Evolutionary conservation across 768 basidiomycete species (phyloP), one percentile per base, ranked within the genome.

Genomic region (Termitomyces eurrhizus): DNA sequence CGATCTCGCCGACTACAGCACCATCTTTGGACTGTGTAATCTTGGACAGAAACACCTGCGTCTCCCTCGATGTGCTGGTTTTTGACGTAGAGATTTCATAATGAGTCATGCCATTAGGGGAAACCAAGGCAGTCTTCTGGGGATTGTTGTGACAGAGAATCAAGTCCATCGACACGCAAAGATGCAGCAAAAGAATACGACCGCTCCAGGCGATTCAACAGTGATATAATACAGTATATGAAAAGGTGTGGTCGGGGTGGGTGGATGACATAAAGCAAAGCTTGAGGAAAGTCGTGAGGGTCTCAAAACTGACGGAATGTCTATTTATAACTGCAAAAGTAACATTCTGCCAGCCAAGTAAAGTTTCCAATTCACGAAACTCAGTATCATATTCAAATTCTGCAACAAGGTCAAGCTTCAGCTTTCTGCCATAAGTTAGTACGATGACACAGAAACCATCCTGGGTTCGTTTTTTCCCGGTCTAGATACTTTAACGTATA

Each of bases 61-160:
- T 68, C 35, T 68, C 62, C 12, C 60, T 51, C 26, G 60, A 56
- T 41, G 55, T 61, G 33, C 50, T 46, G 32, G 55, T 57, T 52
- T 75, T 71, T 58, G 70, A 64, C 21, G 84, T 84, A 29, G 68
- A 70, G 61, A 84, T 73, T 58, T 75, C 74, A 66, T 83, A 85
- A 62, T 82, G 80, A 21, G 78, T 74, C 42, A 77, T 75, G 32
- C 83, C 82, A 64, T 80, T 80, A 24, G 78, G 68, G 14, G 83
- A 83, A 32, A 84, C 74, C 50, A 85, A 71, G 14, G 76, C 73
- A 8, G 80, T 81, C 57, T 77, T 74, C 63, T 79, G 74, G 8
- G 81, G 80, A 62, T 83, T 77, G 67, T 83, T 80, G 33, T 78
- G 80, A 18, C 79, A 69, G 52, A 85, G 77, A 67, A 80, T 83